A percentile compares a stretch with the other conserved stretches of the same genome.
Conservation (phyloP, 2,329 filamentous ascomycete species). For the Diaporthe citrichinensis region DNA sequence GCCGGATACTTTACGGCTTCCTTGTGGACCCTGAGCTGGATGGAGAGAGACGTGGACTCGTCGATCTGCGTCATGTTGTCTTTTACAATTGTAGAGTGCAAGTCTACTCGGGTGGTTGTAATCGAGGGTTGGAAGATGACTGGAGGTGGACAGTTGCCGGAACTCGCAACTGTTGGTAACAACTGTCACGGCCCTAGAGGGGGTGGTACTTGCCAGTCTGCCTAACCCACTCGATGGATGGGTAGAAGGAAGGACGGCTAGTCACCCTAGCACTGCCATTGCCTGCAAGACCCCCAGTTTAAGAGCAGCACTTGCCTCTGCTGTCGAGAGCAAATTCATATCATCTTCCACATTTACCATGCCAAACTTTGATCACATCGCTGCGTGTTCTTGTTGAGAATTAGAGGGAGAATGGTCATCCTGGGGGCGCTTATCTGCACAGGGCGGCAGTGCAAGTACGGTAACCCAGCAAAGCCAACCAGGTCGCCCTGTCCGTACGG, state of each 20-base stretch:
- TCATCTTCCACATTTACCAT: not conserved
- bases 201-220: not conserved
- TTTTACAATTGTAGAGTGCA: not conserved
- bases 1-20: conserved; percentile 53
- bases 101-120: not conserved
- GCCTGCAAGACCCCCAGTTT: not conserved
- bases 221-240: not conserved
- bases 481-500: not conserved
- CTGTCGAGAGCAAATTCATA: not conserved
- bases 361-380: not conserved
- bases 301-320: not conserved
- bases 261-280: not conserved
- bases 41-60: not conserved
- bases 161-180: not conserved
- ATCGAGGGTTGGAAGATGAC: not conserved
- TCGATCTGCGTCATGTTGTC: conserved; percentile 28
- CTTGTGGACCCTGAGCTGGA: conserved; percentile 1
- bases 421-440: not conserved
- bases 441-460: not conserved
- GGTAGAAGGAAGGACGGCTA: not conserved
- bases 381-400: not conserved
- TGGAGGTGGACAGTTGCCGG: conserved; percentile 1
- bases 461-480: not conserved
- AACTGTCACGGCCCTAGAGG: conserved; percentile 5
- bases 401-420: not conserved